Evolutionary conservation across 2,329 filamentous ascomycete species (phyloP).

Genomic region (Hypoxylon sp.): DNA sequence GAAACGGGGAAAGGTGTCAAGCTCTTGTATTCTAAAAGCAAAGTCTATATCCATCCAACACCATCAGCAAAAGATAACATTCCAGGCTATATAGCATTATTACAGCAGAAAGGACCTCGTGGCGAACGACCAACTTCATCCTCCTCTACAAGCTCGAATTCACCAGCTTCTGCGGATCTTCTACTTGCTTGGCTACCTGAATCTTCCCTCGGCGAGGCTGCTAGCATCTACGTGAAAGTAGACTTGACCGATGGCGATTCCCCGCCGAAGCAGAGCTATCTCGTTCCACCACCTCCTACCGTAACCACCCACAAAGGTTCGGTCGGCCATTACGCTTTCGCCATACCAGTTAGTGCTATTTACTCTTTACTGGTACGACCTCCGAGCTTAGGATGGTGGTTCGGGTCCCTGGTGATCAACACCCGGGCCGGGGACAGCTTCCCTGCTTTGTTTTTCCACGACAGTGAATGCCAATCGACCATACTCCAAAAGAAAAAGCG

Average conservation of each 20-base stretch:
- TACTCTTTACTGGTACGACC: constrained; percentile 92
- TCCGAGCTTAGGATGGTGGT: constrained; percentile 98
- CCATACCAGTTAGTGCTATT: constrained; percentile 88
- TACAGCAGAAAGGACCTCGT: constrained; percentile 83
- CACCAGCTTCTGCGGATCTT: constrained; percentile 76
- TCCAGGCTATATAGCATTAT: constrained; percentile 89
- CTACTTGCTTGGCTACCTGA: constrained; percentile 96
- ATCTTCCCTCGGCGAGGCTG: constrained; percentile 85
- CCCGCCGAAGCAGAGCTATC: constrained; percentile 86
- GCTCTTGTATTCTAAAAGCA: constrained; percentile 95
- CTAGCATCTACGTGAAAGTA: constrained; percentile 94
- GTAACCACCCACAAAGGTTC: constrained; percentile 81
- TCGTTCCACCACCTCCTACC: constrained; percentile 92
- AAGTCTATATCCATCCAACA: constrained; percentile 97
- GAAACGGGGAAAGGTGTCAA: constrained; percentile 88
- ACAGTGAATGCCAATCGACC: constrained; percentile 95
- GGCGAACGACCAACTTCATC: constrained; percentile 61
- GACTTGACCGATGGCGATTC: constrained; percentile 87
- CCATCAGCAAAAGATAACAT: constrained; percentile 97
- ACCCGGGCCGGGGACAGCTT: constrained; percentile 92
- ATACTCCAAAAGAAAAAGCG: constrained; percentile 93
- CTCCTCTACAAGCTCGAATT: constrained; percentile 58
- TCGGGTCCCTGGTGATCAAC: constrained; percentile 95
- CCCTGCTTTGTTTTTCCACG: constrained; percentile 96
- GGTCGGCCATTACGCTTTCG: constrained; percentile 88